Conservation (phyloP, 768 basidiomycete genomes). For the Jaapia argillacea region DNA sequence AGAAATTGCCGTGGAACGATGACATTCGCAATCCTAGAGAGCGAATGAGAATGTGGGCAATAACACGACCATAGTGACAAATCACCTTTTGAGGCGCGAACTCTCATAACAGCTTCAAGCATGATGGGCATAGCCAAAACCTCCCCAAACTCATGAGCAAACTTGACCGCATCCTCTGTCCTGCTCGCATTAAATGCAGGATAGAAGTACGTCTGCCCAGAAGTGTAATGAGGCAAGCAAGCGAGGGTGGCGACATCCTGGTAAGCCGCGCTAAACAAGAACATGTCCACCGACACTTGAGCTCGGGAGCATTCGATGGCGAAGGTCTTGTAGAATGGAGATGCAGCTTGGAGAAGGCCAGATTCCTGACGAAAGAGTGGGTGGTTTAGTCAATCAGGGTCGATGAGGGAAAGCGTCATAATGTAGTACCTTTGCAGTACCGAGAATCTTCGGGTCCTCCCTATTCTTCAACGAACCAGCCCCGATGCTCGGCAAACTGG, state of each 20-base stretch:
- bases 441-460: slow-evolving; percentile 93
- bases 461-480: slow-evolving; percentile 90
- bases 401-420: neutral
- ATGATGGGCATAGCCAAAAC: slow-evolving; percentile 91
- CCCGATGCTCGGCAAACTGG: slow-evolving; percentile 80
- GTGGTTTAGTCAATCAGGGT: too few species aligned
- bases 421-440: slow-evolving; percentile 71
- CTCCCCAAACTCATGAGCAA: slow-evolving; percentile 94
- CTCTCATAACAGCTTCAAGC: slow-evolving; percentile 95
- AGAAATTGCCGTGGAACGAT: slow-evolving; percentile 98
- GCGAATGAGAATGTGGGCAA: neutral
- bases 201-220: slow-evolving; percentile 97
- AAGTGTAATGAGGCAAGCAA: slow-evolving; percentile 92
- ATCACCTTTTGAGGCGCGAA: slow-evolving; percentile 88
- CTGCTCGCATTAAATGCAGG: slow-evolving; percentile 94
- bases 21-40: slow-evolving; percentile 82
- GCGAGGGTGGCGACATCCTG: slow-evolving; percentile 93
- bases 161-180: slow-evolving; percentile 95
- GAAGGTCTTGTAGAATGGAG: slow-evolving; percentile 95
- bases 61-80: neutral
- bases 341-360: slow-evolving; percentile 83
- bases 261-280: slow-evolving; percentile 89
- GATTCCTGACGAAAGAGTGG: slow-evolving; percentile 55
- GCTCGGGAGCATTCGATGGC: slow-evolving; percentile 97
- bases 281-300: slow-evolving; percentile 98